A percentile compares a stretch with the other conserved stretches of the same genome.
Conservation (phyloP, 2,329 filamentous ascomycete genomes). For the Coleophoma cylindrospora region DNA sequence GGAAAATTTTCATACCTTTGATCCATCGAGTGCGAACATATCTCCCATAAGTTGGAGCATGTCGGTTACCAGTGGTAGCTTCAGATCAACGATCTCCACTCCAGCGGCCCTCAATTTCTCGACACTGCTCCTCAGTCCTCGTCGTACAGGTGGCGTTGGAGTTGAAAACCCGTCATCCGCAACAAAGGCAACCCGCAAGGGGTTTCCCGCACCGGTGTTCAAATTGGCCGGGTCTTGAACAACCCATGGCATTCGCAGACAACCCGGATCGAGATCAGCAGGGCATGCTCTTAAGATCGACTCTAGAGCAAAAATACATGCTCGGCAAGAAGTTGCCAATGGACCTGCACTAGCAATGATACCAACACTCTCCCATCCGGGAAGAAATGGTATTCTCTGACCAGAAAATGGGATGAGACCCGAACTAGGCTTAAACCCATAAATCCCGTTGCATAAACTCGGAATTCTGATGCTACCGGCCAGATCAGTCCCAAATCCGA, state of each 20-base stretch:
- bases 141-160: conserved; percentile 24
- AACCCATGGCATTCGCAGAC: not conserved
- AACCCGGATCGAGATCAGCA: not conserved
- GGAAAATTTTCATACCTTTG: not conserved
- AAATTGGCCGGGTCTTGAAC: not conserved
- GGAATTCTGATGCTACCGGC: conserved; percentile 34
- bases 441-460: conserved; percentile 26
- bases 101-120: conserved; percentile 14
- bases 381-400: conserved; percentile 2
- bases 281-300: not conserved
- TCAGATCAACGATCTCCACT: not conserved
- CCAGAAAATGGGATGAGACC: conserved; percentile 1
- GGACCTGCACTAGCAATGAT: not conserved
- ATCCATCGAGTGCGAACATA: conserved; percentile 6
- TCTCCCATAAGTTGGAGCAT: not conserved
- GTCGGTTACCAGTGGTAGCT: not conserved
- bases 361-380: not conserved
- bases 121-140: conserved; percentile 20
- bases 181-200: conserved; percentile 24
- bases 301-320: not conserved
- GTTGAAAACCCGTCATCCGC: conserved; percentile 22
- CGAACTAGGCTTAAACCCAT: conserved; percentile 16
- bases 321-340: not conserved
- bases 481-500: conserved; percentile 36
- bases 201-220: conserved; percentile 17